Evolutionary conservation across 352 stramenopile species (phyloP), one percentile per base, ranked within the genome.

Genomic region (Pythium sukuiense): DNA sequence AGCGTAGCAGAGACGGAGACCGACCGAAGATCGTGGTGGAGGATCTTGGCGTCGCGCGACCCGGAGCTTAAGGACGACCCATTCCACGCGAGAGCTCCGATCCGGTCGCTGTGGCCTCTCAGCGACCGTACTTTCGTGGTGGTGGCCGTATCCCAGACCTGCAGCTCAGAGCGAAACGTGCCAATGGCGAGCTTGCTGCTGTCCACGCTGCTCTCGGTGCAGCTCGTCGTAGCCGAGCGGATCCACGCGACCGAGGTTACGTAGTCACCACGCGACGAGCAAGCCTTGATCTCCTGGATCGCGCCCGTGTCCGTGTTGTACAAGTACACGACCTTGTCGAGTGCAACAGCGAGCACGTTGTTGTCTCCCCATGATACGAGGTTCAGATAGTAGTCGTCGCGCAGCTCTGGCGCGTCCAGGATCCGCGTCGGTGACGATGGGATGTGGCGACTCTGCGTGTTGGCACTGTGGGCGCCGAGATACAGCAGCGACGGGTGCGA

Each of bases 311-410:
- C 80, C 12, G 96, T 86, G 74, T 98, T 89, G 92, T 97, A 99
- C 30, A 99, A 79, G 74, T 98, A 99, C 35, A 99, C 94, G 32
- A 82, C 89, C 57, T 98, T 85, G 30, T 83, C 79, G 8, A 99
- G 80, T 20, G 95, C 97, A 3, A 99, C 93, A 0, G 97, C 96
- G 29, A 99, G 72, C 48, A 98, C 66, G 76, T 98, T 98, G 69
- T 89, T 96, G 53, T 81, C 71, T 56, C 92, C 90, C 97, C 97
- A 99, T 33, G 90, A 95, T 16, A 99, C 78, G 18, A 99, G 76
- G 72, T 99, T 99, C 33, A 99, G 73, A 70, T 99, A 98, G 79
- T 98, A 99, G 71, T 99, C 96, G 75, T 99, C 95, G 12, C 97
- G 83, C 27, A 99, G 74, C 55, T 98, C 94, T 0, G 97, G 97